Evolutionary conservation across 2,329 filamentous ascomycete species (phyloP), one percentile per base, ranked within the genome.

Genomic region (Botrytis aclada): DNA sequence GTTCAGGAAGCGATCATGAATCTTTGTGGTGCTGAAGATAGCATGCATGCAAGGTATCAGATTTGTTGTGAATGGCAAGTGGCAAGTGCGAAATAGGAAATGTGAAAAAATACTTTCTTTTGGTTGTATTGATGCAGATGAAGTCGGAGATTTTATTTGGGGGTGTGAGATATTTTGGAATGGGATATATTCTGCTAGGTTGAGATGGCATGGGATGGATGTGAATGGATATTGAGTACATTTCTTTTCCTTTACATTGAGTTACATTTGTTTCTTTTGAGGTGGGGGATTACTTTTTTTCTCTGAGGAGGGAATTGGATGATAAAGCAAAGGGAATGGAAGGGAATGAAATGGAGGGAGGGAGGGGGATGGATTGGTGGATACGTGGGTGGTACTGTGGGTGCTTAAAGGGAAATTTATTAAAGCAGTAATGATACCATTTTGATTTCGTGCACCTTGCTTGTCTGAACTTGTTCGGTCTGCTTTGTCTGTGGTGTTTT

Each of bases 391-490:
- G 64, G 12, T 10, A n/a, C 51, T 10, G 45, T 12, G 25, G 45
- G 64, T n/a, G n/a, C 20, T 22, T 14, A 39, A 29, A 41, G 37
- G 25, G 61, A 37, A 25, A 51, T 43, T 25, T 66, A 66, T 54
- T 66, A 29, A 51, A 66, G 64, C 45, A 70, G 39, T 70, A 70
- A 70, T 70, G 67, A 70, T 63, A 70, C 56, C 56, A 63, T 70
- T 70, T 70, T 62, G 41, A 47, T 45, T 70, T 70, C 37, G 39
- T 34, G 16, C 45, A 41, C 2, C 20, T 37, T 47, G 39, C 39
- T 29, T 43, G 25, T 29, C 41, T n/a, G n/a, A 62, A 41, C 1
- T 37, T 37, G 6, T 47, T 25, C 25, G 5, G 29, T 18, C 9
- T 47, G 39, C 20, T 32, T 25, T 20, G 5, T 8, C 32, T 51